phyloP scores from a whole-genome alignment of 2,329 filamentous ascomycete genomes.

The Nemania bipapillata region DNA sequence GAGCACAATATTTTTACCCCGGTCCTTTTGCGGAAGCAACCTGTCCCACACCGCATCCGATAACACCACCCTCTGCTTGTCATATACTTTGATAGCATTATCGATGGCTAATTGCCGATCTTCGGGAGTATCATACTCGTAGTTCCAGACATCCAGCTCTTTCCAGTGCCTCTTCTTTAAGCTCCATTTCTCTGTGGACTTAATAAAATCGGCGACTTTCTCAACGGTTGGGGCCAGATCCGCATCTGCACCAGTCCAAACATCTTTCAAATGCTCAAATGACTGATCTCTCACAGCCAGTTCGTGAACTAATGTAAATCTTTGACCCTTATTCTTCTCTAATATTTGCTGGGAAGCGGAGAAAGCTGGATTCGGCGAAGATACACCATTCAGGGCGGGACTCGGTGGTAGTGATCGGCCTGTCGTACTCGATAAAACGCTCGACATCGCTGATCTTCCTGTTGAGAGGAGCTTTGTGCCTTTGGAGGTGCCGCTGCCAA shows the following conservation, averaged over 20 bases:
- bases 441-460: conserved; percentile 57
- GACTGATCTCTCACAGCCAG: conserved; percentile 66
- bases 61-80: conserved; percentile 66
- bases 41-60: conserved; percentile 70
- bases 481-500: conserved; percentile 51
- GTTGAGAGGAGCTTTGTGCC: conserved; percentile 47
- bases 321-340: conserved; percentile 65
- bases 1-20: conserved; percentile 69
- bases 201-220: conserved; percentile 67
- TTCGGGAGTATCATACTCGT: conserved; percentile 64
- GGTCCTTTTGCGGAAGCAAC: conserved; percentile 67
- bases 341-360: conserved; percentile 63
- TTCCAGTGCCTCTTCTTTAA: conserved; percentile 69
- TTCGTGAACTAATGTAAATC: conserved; percentile 68
- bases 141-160: conserved; percentile 72
- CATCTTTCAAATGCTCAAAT: conserved; percentile 61
- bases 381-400: conserved; percentile 65
- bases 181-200: conserved; percentile 63
- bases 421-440: conserved; percentile 56
- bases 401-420: conserved; percentile 64
- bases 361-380: conserved; percentile 64
- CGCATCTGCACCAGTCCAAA: conserved; percentile 63
- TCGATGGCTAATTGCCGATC: conserved; percentile 70
- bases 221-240: conserved; percentile 66
- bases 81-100: conserved; percentile 69